Evolutionary conservation across 2,329 filamentous ascomycete species (phyloP), one percentile per base, ranked within the genome.

Genomic region (Pseudogymnoascus sp.): DNA sequence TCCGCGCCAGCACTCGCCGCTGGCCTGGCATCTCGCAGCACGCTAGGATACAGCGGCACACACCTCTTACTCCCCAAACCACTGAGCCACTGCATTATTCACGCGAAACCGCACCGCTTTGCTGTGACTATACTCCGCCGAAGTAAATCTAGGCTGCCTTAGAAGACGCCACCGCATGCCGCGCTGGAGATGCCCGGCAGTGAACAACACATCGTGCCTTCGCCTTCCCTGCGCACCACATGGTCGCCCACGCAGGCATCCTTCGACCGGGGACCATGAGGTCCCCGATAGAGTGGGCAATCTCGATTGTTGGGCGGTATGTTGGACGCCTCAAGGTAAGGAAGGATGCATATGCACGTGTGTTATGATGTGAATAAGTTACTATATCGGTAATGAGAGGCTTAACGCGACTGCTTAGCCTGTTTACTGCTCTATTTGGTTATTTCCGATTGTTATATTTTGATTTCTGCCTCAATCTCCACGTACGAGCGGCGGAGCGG

Each of bases 211-310:
- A 33, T 30, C 22, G 22, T 25, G 22, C 22, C 22, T 9, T 7
- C 33, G 25, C n/a, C n/a, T 54, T 54, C 47, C 47, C 47, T 54
- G 47, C 47, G 4, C 28, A 33, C 16, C 47, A 9, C 47, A 28
- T 54, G 47, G 25, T 54, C 28, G 47, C 47, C 47, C 47, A 33
- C n/a, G 33, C 28, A 33, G 25, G 28, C 25, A 33, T 12, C n/a
- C 25, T 54, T 54, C 47, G 12, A 16, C 47, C 28, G 25, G n/a
- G 47, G 28, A 33, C 5, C 7, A 54, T 33, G n/a, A 5, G 8
- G 47, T 54, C 25, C 1, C 47, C 47, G 47, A 54, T 54, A 54
- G n/a, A 54, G 25, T 54, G n/a, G 25, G n/a, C 47, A 54, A 54
- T 54, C 25, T 54, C 43, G 25, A 54, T 54, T 25, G 25, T 33